Conservation (phyloP, 768 basidiomycete species). For the Agrocybe chaxingu region DNA sequence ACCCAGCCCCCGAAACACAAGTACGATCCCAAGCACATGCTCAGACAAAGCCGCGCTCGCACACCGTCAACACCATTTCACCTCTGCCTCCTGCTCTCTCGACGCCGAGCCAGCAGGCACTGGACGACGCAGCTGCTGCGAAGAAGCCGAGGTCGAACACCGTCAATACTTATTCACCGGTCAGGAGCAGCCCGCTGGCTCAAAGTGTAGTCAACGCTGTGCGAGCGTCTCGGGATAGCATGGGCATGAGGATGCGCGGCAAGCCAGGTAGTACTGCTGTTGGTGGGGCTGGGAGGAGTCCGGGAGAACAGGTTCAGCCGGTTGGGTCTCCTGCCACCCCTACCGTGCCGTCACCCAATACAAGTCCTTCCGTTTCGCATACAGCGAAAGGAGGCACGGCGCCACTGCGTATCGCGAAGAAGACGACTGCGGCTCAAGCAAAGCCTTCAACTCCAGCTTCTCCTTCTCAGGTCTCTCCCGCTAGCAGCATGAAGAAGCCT, state of each 20-base stretch:
- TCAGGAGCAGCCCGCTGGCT: conserved; percentile 17
- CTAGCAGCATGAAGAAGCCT: too few relatives aligned
- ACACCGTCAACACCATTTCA: conserved; percentile 9
- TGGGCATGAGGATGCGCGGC: too few relatives aligned
- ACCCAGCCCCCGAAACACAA: neutral
- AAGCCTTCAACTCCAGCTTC: neutral
- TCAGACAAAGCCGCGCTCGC: conserved; percentile 11
- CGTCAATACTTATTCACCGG: conserved; percentile 16
- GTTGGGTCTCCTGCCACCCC: too few relatives aligned
- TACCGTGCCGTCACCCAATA: neutral
- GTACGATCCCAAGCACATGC: neutral
- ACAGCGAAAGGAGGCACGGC: too few relatives aligned
- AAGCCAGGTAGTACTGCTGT: too few relatives aligned
- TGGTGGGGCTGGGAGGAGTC: too few relatives aligned
- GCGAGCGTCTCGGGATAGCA: neutral
- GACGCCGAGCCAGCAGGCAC: conserved; percentile 6
- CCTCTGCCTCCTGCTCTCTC: conserved; percentile 5
- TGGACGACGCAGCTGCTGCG: conserved; percentile 1
- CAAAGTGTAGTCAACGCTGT: conserved; percentile 13
- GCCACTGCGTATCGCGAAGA: neutral
- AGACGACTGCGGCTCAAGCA: neutral
- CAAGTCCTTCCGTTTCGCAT: neutral
- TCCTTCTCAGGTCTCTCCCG: too few relatives aligned
- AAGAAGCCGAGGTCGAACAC: conserved; percentile 20
- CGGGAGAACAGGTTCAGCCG: too few relatives aligned